Evolutionary conservation across 352 stramenopile genomes (phyloP).

Genomic region (Pythium biforme): DNA sequence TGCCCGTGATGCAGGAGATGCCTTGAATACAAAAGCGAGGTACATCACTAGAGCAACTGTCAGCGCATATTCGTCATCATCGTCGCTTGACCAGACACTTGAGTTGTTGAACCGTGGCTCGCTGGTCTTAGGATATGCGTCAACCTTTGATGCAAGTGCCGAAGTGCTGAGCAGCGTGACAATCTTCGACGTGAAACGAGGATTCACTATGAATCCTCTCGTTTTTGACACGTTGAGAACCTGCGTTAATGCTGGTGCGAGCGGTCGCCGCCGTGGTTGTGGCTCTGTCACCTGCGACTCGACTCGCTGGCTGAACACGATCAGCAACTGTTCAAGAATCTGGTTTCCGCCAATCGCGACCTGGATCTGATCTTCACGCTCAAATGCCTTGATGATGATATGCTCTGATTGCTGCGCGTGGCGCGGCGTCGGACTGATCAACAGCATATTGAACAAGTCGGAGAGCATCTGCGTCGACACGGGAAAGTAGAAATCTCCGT

Average conservation of each 20-base stretch:
- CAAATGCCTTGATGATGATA: constrained; percentile 57
- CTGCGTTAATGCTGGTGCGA: constrained; percentile 46
- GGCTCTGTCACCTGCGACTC: constrained; percentile 22
- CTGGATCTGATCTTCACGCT: constrained; percentile 35
- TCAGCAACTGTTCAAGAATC: constrained; percentile 66
- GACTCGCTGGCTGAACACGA: constrained; percentile 54
- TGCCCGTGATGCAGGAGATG: neutral
- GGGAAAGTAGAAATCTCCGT: constrained; percentile 38
- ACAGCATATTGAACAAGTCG: constrained; percentile 60
- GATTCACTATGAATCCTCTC: constrained; percentile 42
- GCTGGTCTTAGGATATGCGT: neutral
- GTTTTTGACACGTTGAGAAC: constrained; percentile 54
- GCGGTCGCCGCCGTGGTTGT: constrained; percentile 3
- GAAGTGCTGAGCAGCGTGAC: constrained; percentile 36
- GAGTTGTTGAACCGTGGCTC: constrained; percentile 3
- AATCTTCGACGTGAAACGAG: constrained; percentile 60
- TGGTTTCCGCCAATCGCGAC: constrained; percentile 51
- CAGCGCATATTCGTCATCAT: constrained; percentile 32
- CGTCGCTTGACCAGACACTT: neutral
- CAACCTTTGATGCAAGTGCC: constrained; percentile 13
- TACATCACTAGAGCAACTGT: constrained; percentile 51
- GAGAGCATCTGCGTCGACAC: constrained; percentile 52
- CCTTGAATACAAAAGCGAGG: constrained; percentile 47
- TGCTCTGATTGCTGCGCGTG: constrained; percentile 41
- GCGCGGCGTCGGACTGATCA: constrained; percentile 45